These are phyloP conservation scores for Guillardia theta DNA, from an alignment of 78 protist species.

Conservation along the genomic window DNA sequence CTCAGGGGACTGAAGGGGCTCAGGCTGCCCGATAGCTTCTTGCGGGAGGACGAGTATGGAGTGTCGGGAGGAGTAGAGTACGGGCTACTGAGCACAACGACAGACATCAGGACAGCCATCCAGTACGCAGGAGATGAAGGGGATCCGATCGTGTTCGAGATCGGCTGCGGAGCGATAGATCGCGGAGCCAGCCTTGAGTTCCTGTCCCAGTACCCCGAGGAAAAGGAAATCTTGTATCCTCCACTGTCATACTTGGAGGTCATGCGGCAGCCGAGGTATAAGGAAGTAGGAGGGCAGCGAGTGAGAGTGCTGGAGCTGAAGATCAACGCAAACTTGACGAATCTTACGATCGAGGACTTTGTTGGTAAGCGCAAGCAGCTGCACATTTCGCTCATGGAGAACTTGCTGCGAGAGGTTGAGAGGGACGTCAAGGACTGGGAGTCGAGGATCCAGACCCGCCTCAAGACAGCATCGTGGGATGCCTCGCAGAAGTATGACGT, in stretches of 20 bases:
- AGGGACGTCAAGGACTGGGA: background rate
- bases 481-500: background rate
- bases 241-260: background rate
- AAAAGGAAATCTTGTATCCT: background rate
- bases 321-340: background rate
- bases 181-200: background rate
- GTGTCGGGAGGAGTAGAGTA: background rate
- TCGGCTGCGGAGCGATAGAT: background rate
- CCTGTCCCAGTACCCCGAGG: constrained; percentile 3
- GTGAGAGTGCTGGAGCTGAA: background rate
- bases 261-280: background rate
- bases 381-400: background rate
- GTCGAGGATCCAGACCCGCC: background rate
- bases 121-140: too few species aligned
- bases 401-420: background rate
- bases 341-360: background rate
- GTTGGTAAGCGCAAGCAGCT: background rate
- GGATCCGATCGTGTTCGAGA: too few species aligned
- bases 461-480: background rate
- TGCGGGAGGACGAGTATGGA: background rate
- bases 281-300: too few species aligned
- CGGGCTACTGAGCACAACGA: too few species aligned
- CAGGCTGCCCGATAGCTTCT: background rate
- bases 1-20: background rate
- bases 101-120: too few species aligned